Conservation (phyloP, 2,329 filamentous ascomycete genomes). For the Fusarium sp. region DNA sequence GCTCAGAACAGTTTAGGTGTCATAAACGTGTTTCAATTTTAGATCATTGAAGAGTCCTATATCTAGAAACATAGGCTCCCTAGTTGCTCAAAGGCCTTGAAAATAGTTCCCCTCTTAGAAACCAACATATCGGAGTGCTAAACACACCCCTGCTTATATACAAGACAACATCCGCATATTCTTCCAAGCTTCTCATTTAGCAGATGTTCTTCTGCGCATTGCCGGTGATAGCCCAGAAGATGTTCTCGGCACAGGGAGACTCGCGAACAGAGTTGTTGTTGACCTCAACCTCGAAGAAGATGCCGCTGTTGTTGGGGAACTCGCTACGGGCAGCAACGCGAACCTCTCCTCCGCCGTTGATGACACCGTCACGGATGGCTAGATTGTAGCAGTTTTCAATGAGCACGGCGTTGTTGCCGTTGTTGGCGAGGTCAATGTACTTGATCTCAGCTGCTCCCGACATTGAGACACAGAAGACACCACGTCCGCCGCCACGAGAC, state of each 20-base stretch:
- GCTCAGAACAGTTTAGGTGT: no score
- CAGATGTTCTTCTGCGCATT: slow-evolving; percentile 61
- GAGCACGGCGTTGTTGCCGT: slow-evolving; percentile 69
- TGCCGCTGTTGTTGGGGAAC: slow-evolving; percentile 68
- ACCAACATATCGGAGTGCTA: no score
- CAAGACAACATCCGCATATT: background rate
- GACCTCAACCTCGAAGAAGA: slow-evolving; percentile 64
- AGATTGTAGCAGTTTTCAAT: slow-evolving; percentile 74
- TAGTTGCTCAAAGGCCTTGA: no score
- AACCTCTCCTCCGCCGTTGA: slow-evolving; percentile 70
- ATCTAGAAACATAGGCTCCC: no score
- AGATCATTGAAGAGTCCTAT: no score
- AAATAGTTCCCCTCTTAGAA: no score
- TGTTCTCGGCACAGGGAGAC: slow-evolving; percentile 68
- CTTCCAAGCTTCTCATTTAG: slow-evolving; percentile 4
- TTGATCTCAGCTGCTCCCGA: slow-evolving; percentile 67
- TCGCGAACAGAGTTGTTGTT: slow-evolving; percentile 67
- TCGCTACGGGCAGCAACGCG: slow-evolving; percentile 67
- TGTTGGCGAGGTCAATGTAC: slow-evolving; percentile 64
- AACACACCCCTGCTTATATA: background rate
- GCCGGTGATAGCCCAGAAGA: slow-evolving; percentile 64
- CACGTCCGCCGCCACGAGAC: slow-evolving; percentile 69
- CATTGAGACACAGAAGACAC: slow-evolving; percentile 71
- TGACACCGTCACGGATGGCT: slow-evolving; percentile 64
- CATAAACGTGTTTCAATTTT: no score